phyloP scores from a whole-genome alignment of 164 flowering plant species.

The Sextonia rubra region DNA sequence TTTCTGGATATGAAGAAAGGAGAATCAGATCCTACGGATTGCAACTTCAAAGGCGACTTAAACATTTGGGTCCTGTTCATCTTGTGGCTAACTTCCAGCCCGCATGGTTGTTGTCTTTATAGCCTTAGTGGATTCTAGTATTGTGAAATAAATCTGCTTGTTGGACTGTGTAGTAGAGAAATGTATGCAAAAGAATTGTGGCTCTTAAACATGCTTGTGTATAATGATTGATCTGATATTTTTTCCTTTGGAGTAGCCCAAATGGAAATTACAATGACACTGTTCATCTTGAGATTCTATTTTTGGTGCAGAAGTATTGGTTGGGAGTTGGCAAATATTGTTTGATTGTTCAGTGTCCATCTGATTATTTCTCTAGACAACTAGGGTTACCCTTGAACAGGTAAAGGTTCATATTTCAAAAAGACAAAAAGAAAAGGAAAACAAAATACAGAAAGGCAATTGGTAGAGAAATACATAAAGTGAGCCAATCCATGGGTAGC shows the following conservation, averaged over 20 bases:
- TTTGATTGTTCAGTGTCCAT: no score
- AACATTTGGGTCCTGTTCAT: conserved; percentile 26
- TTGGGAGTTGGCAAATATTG: no score
- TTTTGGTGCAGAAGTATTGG: no score
- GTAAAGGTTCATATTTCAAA: no score
- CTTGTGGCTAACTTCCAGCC: background rate
- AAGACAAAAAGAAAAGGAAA: no score
- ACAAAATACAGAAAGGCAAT: no score
- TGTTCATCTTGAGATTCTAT: no score
- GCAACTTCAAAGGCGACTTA: conserved; percentile 50
- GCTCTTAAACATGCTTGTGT: background rate
- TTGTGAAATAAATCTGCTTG: background rate
- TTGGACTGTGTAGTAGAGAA: background rate
- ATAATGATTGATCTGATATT: no score
- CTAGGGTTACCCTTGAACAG: no score
- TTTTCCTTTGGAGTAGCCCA: background rate
- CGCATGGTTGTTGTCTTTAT: background rate
- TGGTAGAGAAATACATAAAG: no score
- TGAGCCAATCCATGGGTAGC: no score
- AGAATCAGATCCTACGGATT: conserved; percentile 60
- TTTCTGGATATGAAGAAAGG: conserved; percentile 90
- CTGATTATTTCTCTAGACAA: no score
- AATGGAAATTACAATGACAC: background rate
- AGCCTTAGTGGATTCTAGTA: background rate
- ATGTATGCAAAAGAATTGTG: background rate